Conservation (phyloP, 192 early-diverging fungal genomes). For the Coemansia sp. region DNA sequence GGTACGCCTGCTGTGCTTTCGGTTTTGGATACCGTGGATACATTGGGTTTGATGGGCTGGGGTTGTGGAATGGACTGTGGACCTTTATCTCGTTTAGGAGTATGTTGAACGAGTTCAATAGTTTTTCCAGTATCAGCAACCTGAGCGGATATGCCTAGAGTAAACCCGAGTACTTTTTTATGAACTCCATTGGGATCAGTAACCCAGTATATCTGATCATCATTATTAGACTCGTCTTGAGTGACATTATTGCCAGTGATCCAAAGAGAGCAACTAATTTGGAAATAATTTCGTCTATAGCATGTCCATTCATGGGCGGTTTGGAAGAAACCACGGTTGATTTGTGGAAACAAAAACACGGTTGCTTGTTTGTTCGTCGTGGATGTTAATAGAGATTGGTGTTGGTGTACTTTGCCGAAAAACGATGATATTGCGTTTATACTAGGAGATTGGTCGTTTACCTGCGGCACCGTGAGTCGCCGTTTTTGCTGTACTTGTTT, state of each 20-base stretch:
- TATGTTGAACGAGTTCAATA: constrained; percentile 84
- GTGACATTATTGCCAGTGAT: constrained; percentile 30
- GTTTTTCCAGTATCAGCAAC: constrained; percentile 67
- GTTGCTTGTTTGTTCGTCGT: constrained; percentile 57
- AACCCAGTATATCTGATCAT: no score
- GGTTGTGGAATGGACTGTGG: constrained; percentile 72
- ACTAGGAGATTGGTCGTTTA: no score
- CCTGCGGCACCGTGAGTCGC: constrained; percentile 36
- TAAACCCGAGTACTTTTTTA: constrained; percentile 62
- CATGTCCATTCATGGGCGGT: constrained; percentile 90
- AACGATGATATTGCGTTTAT: no score
- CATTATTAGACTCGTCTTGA: no score
- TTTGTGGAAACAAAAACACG: constrained; percentile 65
- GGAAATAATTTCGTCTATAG: constrained; percentile 94
- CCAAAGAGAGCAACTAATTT: constrained; percentile 56
- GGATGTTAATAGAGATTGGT: constrained; percentile 65
- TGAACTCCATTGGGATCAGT: constrained; percentile 26
- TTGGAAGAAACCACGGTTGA: constrained; percentile 92
- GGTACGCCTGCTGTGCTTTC: constrained; percentile 47
- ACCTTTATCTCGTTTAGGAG: constrained; percentile 91
- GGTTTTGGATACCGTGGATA: constrained; percentile 34
- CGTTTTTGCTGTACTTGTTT: no score
- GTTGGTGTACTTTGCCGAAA: constrained; percentile 65
- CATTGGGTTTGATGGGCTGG: constrained; percentile 53
- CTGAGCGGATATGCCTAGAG: constrained; percentile 71